Conservation (phyloP, 768 basidiomycete genomes). For the Lactifluus hygrophoroides region DNA sequence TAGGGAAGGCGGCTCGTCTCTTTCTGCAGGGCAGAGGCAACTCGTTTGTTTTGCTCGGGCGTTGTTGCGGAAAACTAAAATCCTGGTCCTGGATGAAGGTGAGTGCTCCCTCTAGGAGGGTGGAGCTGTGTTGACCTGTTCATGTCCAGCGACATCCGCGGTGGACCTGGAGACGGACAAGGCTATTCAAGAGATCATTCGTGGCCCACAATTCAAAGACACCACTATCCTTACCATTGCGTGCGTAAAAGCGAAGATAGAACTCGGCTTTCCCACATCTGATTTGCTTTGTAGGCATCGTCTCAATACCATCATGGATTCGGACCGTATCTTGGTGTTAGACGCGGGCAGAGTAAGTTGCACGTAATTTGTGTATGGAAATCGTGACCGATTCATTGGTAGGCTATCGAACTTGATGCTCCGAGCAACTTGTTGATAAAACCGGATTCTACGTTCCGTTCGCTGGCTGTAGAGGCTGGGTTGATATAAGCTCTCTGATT, state of each 20-base stretch:
- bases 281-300: constrained; percentile 45
- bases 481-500: constrained; percentile 27
- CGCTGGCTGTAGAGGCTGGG: constrained; percentile 59
- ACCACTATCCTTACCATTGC: constrained; percentile 86
- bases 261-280: background rate
- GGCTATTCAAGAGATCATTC: constrained; percentile 82
- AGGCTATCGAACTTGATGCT: constrained; percentile 73
- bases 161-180: constrained; percentile 87
- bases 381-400: constrained; percentile 7
- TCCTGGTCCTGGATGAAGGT: constrained; percentile 93
- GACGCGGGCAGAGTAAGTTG: constrained; percentile 57
- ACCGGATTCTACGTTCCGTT: constrained; percentile 48
- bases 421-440: constrained; percentile 58
- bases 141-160: constrained; percentile 62
- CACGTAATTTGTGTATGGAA: background rate
- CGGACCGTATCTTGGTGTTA: constrained; percentile 74
- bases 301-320: constrained; percentile 77
- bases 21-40: constrained; percentile 82
- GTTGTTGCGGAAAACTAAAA: constrained; percentile 72
- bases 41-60: constrained; percentile 86
- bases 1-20: constrained; percentile 69
- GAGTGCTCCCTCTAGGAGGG: constrained; percentile 10
- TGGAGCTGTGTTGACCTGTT: constrained; percentile 2
- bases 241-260: constrained; percentile 33
- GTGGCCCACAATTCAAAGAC: constrained; percentile 64